These are phyloP conservation scores for Monsonia emarginata DNA, from an alignment of 441 rosid genomes.

Conservation along the genomic window DNA sequence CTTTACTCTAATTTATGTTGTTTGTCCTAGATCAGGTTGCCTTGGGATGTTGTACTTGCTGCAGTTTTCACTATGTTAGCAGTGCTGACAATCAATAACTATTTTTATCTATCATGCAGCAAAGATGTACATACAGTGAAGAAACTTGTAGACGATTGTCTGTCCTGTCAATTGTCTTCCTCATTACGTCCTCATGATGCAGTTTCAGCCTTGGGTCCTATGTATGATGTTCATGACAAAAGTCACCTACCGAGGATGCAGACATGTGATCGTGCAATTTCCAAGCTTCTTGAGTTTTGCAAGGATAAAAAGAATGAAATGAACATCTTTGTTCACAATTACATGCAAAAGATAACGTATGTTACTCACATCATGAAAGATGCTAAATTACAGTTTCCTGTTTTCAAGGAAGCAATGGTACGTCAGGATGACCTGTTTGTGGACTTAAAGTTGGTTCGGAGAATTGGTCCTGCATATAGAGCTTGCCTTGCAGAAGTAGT, in stretches of 20 bases:
- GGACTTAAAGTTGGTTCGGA: constrained; percentile 65
- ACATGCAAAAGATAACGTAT: constrained; percentile 72
- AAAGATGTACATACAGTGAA: constrained; percentile 89
- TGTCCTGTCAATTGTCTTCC: constrained; percentile 65
- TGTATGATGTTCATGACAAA: constrained; percentile 94
- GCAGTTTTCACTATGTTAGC: neutral
- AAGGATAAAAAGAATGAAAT: constrained; percentile 73
- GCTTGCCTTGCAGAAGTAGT: constrained; percentile 95
- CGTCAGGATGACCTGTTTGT: constrained; percentile 66
- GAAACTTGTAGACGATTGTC: constrained; percentile 88
- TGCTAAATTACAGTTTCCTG: constrained; percentile 84
- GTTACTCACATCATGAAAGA: constrained; percentile 67
- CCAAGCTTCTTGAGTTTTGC: constrained; percentile 61
- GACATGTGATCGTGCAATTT: constrained; percentile 46
- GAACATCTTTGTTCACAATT: constrained; percentile 70
- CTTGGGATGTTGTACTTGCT: neutral
- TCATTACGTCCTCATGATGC: constrained; percentile 97
- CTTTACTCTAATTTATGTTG: too few species aligned
- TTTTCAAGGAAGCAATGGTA: constrained; percentile 84
- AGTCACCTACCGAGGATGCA: constrained; percentile 81
- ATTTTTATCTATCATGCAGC: constrained; percentile 43
- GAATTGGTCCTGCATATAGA: constrained; percentile 87
- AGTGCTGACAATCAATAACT: constrained; percentile 17
- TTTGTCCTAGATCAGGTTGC: neutral
- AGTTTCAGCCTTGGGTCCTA: constrained; percentile 95